phyloP scores from a whole-genome alignment of 805 yeast species.

The Suhomyces emberorum region DNA sequence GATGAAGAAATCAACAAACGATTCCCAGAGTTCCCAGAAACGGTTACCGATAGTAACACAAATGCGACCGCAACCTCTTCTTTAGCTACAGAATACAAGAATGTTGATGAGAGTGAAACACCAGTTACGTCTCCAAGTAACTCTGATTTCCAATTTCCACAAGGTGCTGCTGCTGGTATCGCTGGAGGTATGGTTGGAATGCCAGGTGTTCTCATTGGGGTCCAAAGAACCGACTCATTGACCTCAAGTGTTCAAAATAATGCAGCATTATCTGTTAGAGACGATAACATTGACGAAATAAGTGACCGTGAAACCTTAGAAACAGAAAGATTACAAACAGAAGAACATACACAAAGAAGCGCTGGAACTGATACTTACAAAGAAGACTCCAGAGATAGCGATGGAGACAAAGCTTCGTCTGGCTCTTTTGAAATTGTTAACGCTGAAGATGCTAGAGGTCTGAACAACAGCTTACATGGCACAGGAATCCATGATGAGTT shows the following conservation, averaged over 20 bases:
- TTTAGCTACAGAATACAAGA: constrained; percentile 26
- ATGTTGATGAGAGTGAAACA: constrained; percentile 36
- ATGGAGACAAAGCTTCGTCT: constrained; percentile 39
- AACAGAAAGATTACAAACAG: constrained; percentile 25
- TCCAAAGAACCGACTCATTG: constrained; percentile 70
- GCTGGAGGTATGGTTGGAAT: constrained; percentile 41
- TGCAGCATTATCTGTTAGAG: constrained; percentile 87
- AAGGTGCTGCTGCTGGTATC: constrained; percentile 28
- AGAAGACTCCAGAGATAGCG: constrained; percentile 32
- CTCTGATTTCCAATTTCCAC: constrained; percentile 46
- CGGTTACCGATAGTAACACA: constrained; percentile 15
- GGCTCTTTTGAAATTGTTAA: constrained; percentile 54
- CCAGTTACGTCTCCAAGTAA: constrained; percentile 48
- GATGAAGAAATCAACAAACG: constrained; percentile 15
- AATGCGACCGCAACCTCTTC: constrained; percentile 35
- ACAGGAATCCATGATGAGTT: constrained; percentile 43
- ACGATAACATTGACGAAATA: constrained; percentile 49
- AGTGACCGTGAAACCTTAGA: constrained; percentile 43
- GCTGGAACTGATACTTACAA: constrained; percentile 4
- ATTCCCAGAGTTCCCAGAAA: constrained; percentile 32
- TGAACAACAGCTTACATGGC: constrained; percentile 6
- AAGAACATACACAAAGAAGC: constrained; percentile 21
- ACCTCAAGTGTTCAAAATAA: constrained; percentile 91
- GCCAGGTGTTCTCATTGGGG: constrained; percentile 44
- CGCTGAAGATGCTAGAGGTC: constrained; percentile 43